phyloP scores from a whole-genome alignment of 345 rosid species.

The Camelina laxa region DNA sequence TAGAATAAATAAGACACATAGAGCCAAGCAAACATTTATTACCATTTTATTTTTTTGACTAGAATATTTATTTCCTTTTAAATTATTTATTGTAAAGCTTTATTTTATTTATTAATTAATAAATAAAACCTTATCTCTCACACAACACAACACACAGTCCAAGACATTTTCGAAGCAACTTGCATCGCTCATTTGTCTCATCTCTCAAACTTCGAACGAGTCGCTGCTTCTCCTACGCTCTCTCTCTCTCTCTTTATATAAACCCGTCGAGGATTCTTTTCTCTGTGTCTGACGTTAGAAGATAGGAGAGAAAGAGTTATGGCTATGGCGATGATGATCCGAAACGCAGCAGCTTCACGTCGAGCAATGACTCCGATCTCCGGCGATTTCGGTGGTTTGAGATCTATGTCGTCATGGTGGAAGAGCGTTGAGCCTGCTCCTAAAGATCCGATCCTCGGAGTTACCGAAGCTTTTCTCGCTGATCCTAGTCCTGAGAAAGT shows the following conservation, averaged over 20 bases:
- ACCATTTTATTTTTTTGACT: no score
- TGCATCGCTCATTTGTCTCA: conserved; percentile 34
- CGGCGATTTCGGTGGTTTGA: conserved; percentile 48
- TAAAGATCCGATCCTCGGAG: conserved; percentile 96
- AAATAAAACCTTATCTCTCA: conserved; percentile 31
- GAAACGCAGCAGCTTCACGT: conserved; percentile 40
- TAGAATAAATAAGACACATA: no score
- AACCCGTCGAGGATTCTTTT: neutral
- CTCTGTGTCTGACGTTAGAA: neutral
- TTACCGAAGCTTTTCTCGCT: conserved; percentile 95
- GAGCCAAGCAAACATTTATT: no score
- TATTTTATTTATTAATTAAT: neutral
- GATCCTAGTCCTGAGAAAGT: conserved; percentile 83
- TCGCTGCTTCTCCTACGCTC: conserved; percentile 37
- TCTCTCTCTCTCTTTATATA: conserved; percentile 19
- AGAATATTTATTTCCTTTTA: neutral
- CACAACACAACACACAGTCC: conserved; percentile 20
- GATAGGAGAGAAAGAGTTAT: neutral
- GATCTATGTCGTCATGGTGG: conserved; percentile 93
- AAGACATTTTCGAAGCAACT: conserved; percentile 23
- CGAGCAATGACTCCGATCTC: conserved; percentile 45
- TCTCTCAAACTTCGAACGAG: conserved; percentile 23
- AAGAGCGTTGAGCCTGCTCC: conserved; percentile 84
- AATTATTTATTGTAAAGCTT: neutral
- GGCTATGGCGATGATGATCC: conserved; percentile 46